Evolutionary conservation across 106 monocot genomes (phyloP), one percentile per base, ranked within the genome.

Genomic region (Apostasia ramifera): DNA sequence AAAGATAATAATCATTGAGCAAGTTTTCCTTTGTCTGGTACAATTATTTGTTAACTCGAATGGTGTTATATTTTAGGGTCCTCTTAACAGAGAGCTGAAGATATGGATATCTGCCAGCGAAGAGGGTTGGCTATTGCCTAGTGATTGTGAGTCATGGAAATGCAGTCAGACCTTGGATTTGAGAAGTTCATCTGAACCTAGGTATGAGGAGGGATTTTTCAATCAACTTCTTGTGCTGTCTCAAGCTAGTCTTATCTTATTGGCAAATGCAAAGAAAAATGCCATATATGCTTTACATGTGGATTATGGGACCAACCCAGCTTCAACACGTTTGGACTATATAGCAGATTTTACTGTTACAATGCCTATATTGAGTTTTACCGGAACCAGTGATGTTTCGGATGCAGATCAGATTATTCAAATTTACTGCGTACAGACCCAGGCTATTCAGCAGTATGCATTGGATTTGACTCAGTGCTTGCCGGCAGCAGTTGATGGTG

Each of bases 381-480:
- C 93, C 1, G 92, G 85, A 64, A 90, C 92, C 64, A 80, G 78
- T 66, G 84, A 92, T 13, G 68, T 83, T 12, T 73, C 84, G 64
- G 85, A 92, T 77, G 80, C 80, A 9, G 90, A 92, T 48, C 92
- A 92, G 51, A 75, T 90, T 50, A 87, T 98, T 66, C 92, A 98
- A 77, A 80, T 98, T 57, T 98, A 93, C 56, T 92, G 97, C 76
- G 97, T 98, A 13, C 97, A 98, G 73, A 98, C 97, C 44, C 90
- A 93, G 81, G 97, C 97, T 79, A 93, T 98, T 79, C 97, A 98
- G 66, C 97, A 98, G 66, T 98, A 98, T 74, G 92, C 92, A 7
- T 79, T 98, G 76, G 97, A 98, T 67, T 76, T 98, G 43, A 71
- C 82, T 59, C 92, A 76, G 66, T 98, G 92, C 66, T 76, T 98